These are phyloP conservation scores for Avicennia marina DNA, from an alignment of 257 asterid species.

Conservation along the genomic window DNA sequence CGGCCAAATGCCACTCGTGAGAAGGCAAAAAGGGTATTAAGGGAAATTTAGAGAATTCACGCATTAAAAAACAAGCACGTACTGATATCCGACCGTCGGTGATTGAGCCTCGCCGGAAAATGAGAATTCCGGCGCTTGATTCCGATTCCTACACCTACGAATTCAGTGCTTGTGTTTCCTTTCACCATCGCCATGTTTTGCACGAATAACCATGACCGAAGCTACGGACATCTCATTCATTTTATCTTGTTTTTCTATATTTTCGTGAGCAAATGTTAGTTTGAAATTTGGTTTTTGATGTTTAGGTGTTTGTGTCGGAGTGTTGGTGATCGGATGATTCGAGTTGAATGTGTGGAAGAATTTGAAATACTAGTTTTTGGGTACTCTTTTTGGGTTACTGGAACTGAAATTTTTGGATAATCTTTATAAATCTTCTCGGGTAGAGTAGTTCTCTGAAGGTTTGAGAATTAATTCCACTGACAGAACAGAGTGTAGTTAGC, in stretches of 20 bases:
- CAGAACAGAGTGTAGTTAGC: conserved; percentile 22
- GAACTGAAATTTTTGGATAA: conserved; percentile 8
- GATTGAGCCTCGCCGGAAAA: conserved; percentile 32
- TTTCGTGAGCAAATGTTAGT: conserved; percentile 12
- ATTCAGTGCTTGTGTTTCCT: conserved; percentile 37
- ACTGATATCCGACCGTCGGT: conserved; percentile 8
- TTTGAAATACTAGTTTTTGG: conserved; percentile 12
- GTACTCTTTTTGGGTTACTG: conserved; percentile 1
- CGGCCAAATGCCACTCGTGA: background rate
- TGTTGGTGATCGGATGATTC: conserved; percentile 24
- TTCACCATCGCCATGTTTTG: conserved; percentile 65
- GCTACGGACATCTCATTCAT: background rate
- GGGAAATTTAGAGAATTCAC: background rate
- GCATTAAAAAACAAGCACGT: background rate
- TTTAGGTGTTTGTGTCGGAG: conserved; percentile 9
- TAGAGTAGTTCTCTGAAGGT: too few species aligned
- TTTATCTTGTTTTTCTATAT: background rate
- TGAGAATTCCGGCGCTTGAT: conserved; percentile 35
- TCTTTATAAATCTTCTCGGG: too few species aligned
- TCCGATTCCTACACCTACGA: conserved; percentile 12
- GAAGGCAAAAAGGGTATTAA: background rate
- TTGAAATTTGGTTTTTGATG: conserved; percentile 19
- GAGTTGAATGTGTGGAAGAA: conserved; percentile 15
- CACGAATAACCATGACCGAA: conserved; percentile 43
- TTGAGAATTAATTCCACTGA: too few species aligned